phyloP scores from a whole-genome alignment of 805 yeast genomes.

The Scheffersomyces stipitis region DNA sequence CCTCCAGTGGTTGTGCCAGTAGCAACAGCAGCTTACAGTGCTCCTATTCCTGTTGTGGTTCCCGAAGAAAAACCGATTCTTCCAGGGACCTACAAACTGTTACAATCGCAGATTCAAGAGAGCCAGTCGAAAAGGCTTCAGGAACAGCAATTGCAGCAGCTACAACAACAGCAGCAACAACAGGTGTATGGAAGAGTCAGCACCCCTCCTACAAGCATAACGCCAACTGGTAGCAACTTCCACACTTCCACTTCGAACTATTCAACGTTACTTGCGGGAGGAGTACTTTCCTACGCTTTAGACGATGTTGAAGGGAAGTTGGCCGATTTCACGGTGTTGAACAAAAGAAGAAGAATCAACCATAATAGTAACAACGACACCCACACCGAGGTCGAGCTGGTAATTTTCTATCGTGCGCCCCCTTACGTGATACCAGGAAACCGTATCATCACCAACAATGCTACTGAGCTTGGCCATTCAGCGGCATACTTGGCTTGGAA shows the following conservation, averaged over 20 bases:
- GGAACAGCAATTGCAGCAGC: slow-evolving; percentile 13
- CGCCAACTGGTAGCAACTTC: slow-evolving; percentile 15
- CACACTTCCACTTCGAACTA: slow-evolving; percentile 34
- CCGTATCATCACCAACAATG: slow-evolving; percentile 27
- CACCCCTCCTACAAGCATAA: slow-evolving; percentile 11
- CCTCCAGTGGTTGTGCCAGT: background rate
- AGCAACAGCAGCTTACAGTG: too few species aligned
- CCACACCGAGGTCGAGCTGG: slow-evolving; percentile 5
- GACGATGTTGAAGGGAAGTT: slow-evolving; percentile 16
- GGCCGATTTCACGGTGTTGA: slow-evolving; percentile 22
- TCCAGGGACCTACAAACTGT: slow-evolving; percentile 15
- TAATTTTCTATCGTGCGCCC: slow-evolving; percentile 70
- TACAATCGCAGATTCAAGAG: slow-evolving; percentile 14
- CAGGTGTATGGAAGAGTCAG: slow-evolving; percentile 10
- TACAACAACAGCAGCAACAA: slow-evolving; percentile 17
- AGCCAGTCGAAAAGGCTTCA: slow-evolving; percentile 12
- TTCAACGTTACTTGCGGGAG: slow-evolving; percentile 38
- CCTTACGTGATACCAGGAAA: slow-evolving; percentile 43
- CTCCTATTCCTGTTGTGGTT: too few species aligned
- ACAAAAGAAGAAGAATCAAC: slow-evolving; percentile 23
- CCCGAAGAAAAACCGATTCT: slow-evolving; percentile 1
- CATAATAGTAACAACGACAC: slow-evolving; percentile 5
- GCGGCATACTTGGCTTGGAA: slow-evolving; percentile 63
- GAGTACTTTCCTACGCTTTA: slow-evolving; percentile 35
- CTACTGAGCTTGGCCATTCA: slow-evolving; percentile 61